Evolutionary conservation across 1,284 basidiomycete species (phyloP).

Genomic region (Microbotryum scabiosae): DNA sequence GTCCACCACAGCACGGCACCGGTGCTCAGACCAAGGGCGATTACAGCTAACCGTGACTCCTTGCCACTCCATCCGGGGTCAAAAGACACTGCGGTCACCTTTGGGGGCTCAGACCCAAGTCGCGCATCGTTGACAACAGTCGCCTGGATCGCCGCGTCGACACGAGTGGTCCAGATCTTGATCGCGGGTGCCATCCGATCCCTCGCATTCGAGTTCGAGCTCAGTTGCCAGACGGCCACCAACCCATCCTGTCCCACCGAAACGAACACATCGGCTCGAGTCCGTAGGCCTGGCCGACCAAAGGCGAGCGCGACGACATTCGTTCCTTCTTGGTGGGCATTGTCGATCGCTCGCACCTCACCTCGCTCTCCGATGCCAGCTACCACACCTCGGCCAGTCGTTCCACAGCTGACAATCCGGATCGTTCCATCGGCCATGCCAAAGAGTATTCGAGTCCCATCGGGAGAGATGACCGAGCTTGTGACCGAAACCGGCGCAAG

Average conservation of each 20-base stretch:
- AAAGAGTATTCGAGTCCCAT: slow-evolving; percentile 25
- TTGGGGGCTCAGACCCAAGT: neutral
- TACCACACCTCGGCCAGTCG: neutral
- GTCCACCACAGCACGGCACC: slow-evolving; percentile 21
- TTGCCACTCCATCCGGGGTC: slow-evolving; percentile 19
- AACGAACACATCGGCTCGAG: slow-evolving; percentile 15
- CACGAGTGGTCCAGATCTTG: slow-evolving; percentile 12
- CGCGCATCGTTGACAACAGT: neutral
- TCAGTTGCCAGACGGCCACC: slow-evolving; percentile 21
- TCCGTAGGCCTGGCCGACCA: neutral
- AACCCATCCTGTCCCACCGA: slow-evolving; percentile 22
- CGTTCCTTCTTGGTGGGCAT: slow-evolving; percentile 12
- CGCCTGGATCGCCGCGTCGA: slow-evolving; percentile 5
- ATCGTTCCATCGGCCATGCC: slow-evolving; percentile 31
- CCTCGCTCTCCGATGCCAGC: slow-evolving; percentile 3
- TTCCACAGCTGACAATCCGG: slow-evolving; percentile 5
- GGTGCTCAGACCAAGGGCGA: slow-evolving; percentile 27
- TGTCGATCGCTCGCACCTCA: slow-evolving; percentile 1
- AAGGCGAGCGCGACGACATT: slow-evolving; percentile 10
- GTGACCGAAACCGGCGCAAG: slow-evolving; percentile 13
- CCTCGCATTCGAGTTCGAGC: neutral
- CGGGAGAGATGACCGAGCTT: slow-evolving; percentile 16
- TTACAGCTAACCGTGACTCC: slow-evolving; percentile 1
- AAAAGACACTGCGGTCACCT: slow-evolving; percentile 12
- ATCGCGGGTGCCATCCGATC: slow-evolving; percentile 7